These are phyloP conservation scores for Lantana camara DNA, from an alignment of 257 asterid genomes.

Conservation along the genomic window DNA sequence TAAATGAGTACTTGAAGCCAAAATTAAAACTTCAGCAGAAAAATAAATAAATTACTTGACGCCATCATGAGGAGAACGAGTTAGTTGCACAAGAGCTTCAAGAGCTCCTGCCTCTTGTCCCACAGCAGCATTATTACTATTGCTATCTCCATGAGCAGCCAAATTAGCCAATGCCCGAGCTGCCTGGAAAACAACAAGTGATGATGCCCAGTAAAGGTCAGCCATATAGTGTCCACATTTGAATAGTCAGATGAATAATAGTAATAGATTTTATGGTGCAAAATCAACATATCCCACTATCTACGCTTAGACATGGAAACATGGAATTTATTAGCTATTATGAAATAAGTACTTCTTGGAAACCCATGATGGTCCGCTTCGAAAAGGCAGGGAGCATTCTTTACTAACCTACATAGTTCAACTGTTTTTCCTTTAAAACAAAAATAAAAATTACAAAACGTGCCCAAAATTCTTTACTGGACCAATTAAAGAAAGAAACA, in stretches of 20 bases:
- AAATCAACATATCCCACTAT: not conserved
- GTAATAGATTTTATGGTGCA: slow-evolving; percentile 2
- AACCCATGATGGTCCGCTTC: not conserved
- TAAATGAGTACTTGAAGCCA: not conserved
- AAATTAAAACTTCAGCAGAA: slow-evolving; percentile 13
- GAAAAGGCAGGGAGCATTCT: not conserved
- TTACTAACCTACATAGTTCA: slow-evolving; percentile 1
- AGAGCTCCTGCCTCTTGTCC: slow-evolving; percentile 78
- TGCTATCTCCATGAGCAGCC: slow-evolving; percentile 80
- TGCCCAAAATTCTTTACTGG: not conserved
- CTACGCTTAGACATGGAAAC: slow-evolving; percentile 6
- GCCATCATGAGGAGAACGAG: slow-evolving; percentile 66
- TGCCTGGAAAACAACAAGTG: slow-evolving; percentile 48
- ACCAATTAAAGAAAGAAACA: not conserved
- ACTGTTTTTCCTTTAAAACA: not conserved
- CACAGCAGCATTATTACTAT: slow-evolving; percentile 65
- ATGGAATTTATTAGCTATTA: slow-evolving; percentile 7
- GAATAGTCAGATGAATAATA: slow-evolving; percentile 4
- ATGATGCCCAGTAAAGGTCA: slow-evolving; percentile 6
- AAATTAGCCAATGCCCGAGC: slow-evolving; percentile 74
- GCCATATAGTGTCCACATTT: not conserved
- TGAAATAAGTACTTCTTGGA: not conserved
- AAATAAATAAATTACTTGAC: slow-evolving; percentile 49
- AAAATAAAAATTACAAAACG: not conserved
- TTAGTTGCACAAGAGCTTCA: slow-evolving; percentile 77